These are phyloP conservation scores for Penicillium salamii DNA, from an alignment of 495 filamentous ascomycete species.

Conservation along the genomic window DNA sequence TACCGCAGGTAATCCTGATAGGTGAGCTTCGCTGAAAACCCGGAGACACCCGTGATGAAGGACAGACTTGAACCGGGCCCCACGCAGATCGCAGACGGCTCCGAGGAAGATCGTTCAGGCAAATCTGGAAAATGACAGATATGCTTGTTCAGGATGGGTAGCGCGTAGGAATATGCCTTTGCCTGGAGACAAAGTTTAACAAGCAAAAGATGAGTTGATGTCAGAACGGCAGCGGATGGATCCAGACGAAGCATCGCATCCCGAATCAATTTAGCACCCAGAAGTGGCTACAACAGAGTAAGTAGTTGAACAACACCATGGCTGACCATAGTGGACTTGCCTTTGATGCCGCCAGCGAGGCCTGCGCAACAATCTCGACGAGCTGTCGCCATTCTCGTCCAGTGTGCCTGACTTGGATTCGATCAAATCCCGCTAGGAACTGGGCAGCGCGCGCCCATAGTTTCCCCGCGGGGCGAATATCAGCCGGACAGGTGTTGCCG, in stretches of 20 bases:
- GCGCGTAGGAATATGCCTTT: conserved; percentile 49
- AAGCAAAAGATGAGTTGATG: conserved; percentile 61
- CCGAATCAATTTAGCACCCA: conserved; percentile 58
- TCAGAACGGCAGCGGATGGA: conserved; percentile 66
- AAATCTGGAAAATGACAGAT: conserved; percentile 63
- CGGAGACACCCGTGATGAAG: conserved; percentile 57
- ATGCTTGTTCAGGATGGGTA: conserved; percentile 67
- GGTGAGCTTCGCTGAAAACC: conserved; percentile 56
- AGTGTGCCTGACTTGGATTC: conserved; percentile 57
- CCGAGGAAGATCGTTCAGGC: conserved; percentile 25
- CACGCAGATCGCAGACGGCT: conserved; percentile 23
- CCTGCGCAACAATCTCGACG: conserved; percentile 42
- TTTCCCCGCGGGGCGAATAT: conserved; percentile 28
- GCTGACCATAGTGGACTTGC: conserved; percentile 28
- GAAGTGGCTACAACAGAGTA: conserved; percentile 46
- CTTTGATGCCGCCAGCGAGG: conserved; percentile 39
- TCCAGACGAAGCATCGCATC: conserved; percentile 71
- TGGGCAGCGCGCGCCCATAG: conserved; percentile 47
- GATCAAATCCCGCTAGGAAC: conserved; percentile 55
- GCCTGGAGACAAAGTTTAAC: conserved; percentile 57
- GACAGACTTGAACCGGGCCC: conserved; percentile 29
- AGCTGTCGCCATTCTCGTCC: conserved; percentile 52
- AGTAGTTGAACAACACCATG: neutral
- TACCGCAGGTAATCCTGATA: conserved; percentile 67
- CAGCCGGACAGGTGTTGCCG: conserved; percentile 16